Evolutionary conservation across 1,139 yeast species (phyloP), one percentile per base, ranked within the genome.

Genomic region (Hansenula sp.): DNA sequence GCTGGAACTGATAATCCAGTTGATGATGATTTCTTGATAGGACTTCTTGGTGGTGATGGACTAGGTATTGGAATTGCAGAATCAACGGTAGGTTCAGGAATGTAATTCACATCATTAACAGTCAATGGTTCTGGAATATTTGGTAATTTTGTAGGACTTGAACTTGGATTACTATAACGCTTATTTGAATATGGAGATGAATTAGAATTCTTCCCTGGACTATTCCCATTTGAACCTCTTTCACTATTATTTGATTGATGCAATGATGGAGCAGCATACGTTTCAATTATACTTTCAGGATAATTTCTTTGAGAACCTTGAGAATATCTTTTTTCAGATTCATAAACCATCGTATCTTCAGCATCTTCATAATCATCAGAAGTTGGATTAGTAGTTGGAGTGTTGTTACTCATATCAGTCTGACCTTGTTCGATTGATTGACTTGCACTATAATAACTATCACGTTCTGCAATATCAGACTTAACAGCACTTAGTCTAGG

Each of bases 261-360:
- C 12, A 42, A 26, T 7, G 46, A 42, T 12, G 50, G 46, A 18
- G 42, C 40, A 32, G 45, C 44, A 26, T 54, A 54, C 4, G 49
- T 39, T 24, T 53, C 57, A 37, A 53, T 48, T 24, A 54, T 52
- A 31, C 55, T 51, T 10, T 50, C 55, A 3, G 58, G 52, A 37
- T 52, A 52, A 4, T 8, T 14, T 30, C 44, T 46, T 22, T 30
- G 40, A 3, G 50, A 45, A 3, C 26, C 26, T 10, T 10, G 11
- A 1, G 52, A 45, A 10, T 7, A 9, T 32, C 46, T 43, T 28
- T 39, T 40, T 14, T 29, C 22, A n/a, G 9, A 34, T 26, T 44
- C 44, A 29, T 38, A 34, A 26, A 41, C 43, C 32, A 40, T 43
- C 1, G 42, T 38, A 19, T 39, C 28, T 19, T 30, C 32, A 25